phyloP scores from a whole-genome alignment of 2,329 filamentous ascomycete genomes.

The Immersiporthe knoxdaviesiana region DNA sequence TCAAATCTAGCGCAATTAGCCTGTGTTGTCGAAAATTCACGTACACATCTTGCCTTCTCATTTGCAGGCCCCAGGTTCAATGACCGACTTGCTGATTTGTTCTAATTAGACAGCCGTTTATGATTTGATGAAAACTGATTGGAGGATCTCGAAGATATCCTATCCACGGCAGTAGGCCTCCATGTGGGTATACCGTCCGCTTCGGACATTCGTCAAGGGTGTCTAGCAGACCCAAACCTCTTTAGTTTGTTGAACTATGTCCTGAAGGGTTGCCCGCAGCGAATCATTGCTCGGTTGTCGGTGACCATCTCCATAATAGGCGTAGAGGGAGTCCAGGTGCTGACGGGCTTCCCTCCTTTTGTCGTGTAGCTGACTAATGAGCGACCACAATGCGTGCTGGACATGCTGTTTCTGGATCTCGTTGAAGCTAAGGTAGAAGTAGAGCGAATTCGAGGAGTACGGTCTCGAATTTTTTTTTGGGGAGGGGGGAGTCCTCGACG shows the following conservation, averaged over 20 bases:
- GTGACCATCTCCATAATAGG: not conserved
- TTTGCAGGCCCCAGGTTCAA: too few relatives aligned
- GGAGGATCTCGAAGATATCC: not conserved
- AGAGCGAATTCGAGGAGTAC: not conserved
- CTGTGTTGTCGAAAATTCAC: too few relatives aligned
- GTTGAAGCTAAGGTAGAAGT: not conserved
- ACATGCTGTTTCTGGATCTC: not conserved
- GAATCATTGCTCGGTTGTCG: not conserved
- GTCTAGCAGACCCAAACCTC: not conserved
- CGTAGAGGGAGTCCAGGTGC: not conserved
- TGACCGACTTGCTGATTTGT: not conserved
- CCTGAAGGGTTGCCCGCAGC: not conserved
- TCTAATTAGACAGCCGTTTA: not conserved
- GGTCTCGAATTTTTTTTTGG: not conserved
- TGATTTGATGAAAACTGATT: not conserved
- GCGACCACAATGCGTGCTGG: not conserved
- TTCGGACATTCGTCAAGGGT: not conserved
- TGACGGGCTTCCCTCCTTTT: not conserved
- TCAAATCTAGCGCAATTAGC: too few relatives aligned
- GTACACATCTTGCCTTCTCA: too few relatives aligned
- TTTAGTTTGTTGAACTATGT: not conserved
- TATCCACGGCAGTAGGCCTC: not conserved
- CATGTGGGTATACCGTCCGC: not conserved
- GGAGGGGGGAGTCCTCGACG: not conserved
- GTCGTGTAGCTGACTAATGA: not conserved